Evolutionary conservation across 768 basidiomycete genomes (phyloP).

Genomic region (Trametes cinnabarina): DNA sequence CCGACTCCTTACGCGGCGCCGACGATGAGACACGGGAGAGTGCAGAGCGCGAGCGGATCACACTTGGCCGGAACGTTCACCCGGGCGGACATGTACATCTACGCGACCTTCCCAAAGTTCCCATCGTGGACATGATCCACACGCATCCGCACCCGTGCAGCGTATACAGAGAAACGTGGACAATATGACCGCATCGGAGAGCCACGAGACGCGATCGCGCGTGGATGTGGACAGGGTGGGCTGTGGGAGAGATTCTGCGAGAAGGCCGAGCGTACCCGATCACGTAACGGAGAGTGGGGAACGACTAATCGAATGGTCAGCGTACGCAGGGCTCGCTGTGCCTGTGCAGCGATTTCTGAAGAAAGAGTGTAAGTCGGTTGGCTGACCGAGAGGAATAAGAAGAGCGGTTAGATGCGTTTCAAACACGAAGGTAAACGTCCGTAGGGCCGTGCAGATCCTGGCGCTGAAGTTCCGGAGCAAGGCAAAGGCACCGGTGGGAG

Average conservation of each 20-base stretch:
- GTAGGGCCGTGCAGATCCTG: conserved; percentile 5
- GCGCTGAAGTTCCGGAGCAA: background rate
- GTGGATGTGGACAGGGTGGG: conserved; percentile 1
- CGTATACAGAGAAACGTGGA: background rate
- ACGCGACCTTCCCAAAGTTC: background rate
- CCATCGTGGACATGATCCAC: conserved; percentile 9
- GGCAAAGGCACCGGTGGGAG: background rate
- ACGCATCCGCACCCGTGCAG: background rate
- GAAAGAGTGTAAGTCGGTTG: no score
- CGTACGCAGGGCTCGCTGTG: background rate
- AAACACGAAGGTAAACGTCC: background rate
- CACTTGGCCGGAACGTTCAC: background rate
- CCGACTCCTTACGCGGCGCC: no score
- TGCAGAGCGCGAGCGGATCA: background rate
- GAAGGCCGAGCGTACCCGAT: conserved; percentile 1
- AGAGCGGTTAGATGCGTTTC: background rate
- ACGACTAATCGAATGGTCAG: conserved; percentile 1
- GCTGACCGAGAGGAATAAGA: background rate
- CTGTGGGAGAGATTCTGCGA: background rate
- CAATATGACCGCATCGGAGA: background rate
- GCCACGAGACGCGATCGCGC: conserved; percentile 13
- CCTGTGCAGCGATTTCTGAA: no score
- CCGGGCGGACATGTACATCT: background rate
- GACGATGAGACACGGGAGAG: background rate
- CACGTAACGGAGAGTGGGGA: background rate